A percentile compares a stretch with the other conserved stretches of the same genome.
These are phyloP conservation scores for Hypoxylon rubiginosum DNA, from an alignment of 2,329 filamentous ascomycete species.

Conservation along the genomic window DNA sequence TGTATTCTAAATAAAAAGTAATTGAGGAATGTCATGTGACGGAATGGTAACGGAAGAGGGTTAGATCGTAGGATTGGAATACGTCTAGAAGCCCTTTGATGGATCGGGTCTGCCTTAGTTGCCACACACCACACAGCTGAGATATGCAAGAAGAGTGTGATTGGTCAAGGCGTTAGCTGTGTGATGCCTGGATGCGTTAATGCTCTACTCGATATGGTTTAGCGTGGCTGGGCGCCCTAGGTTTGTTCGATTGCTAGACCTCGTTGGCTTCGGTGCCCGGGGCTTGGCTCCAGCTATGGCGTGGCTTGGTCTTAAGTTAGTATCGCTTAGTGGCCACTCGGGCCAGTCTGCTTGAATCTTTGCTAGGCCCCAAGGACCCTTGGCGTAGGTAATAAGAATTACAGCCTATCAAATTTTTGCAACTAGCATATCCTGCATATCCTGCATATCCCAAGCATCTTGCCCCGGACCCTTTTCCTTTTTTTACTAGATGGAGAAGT, in stretches of 20 bases:
- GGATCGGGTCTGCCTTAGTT: slow-evolving; percentile 11
- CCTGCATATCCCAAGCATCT: too few relatives aligned
- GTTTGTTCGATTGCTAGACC: not conserved
- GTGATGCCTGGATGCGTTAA: slow-evolving; percentile 9
- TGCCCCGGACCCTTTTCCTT: slow-evolving; percentile 19
- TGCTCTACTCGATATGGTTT: slow-evolving; percentile 21
- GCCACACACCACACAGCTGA: slow-evolving; percentile 18
- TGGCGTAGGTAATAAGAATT: slow-evolving; percentile 32
- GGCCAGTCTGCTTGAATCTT: not conserved
- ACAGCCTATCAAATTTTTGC: slow-evolving; percentile 26
- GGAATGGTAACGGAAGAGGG: not conserved
- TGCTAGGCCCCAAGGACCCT: slow-evolving; percentile 6
- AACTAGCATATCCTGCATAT: slow-evolving; percentile 4
- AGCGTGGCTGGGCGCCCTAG: not conserved
- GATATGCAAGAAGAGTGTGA: slow-evolving; percentile 32
- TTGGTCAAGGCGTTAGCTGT: slow-evolving; percentile 25
- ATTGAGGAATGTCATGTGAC: slow-evolving; percentile 20
- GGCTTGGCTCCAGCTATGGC: slow-evolving; percentile 15
- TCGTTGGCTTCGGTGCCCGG: slow-evolving; percentile 21
- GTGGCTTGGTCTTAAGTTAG: not conserved
- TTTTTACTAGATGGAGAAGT: slow-evolving; percentile 30
- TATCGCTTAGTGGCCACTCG: not conserved
- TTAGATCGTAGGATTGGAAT: slow-evolving; percentile 36
- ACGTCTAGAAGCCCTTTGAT: slow-evolving; percentile 38
- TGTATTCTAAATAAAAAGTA: slow-evolving; percentile 1